Conservation (phyloP, 805 yeast genomes). For the Candida odintsovae region DNA sequence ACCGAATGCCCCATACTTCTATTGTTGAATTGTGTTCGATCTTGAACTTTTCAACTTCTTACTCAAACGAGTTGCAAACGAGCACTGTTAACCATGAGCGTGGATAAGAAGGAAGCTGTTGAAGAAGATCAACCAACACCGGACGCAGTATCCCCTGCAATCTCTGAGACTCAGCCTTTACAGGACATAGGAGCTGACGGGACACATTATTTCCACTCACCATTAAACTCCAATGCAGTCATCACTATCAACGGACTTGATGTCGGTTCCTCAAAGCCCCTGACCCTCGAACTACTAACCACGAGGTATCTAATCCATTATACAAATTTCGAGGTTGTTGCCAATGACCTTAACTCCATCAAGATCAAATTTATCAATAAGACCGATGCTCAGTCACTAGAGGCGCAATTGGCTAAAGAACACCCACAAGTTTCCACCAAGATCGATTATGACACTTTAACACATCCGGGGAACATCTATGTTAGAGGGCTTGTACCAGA, state of each 20-base stretch:
- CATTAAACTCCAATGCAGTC: slow-evolving; percentile 22
- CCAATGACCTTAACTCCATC: slow-evolving; percentile 2
- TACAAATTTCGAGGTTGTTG: slow-evolving; percentile 7
- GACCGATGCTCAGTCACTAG: slow-evolving; percentile 10
- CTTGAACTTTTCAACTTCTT: neutral
- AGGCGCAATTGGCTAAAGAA: slow-evolving; percentile 1
- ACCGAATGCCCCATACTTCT: neutral
- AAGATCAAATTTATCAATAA: slow-evolving; percentile 18
- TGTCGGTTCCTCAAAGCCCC: neutral
- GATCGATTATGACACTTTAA: slow-evolving; percentile 26
- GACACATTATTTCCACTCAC: slow-evolving; percentile 14
- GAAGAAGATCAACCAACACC: neutral
- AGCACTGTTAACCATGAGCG: neutral
- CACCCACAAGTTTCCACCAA: slow-evolving; percentile 7
- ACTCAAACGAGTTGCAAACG: neutral
- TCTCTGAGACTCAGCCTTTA: neutral
- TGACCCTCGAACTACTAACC: slow-evolving; percentile 3
- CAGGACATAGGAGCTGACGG: neutral
- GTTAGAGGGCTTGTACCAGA: slow-evolving; percentile 40
- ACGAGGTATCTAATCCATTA: neutral
- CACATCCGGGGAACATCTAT: slow-evolving; percentile 54
- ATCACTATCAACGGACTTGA: slow-evolving; percentile 9
- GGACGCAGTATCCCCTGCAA: neutral
- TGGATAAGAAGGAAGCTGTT: neutral
- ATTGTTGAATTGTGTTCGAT: neutral